A percentile compares a stretch with the other conserved stretches of the same genome.
phyloP scores from a whole-genome alignment of 2,329 filamentous ascomycete species.

The Aspergillus pseudoviridinutans region DNA sequence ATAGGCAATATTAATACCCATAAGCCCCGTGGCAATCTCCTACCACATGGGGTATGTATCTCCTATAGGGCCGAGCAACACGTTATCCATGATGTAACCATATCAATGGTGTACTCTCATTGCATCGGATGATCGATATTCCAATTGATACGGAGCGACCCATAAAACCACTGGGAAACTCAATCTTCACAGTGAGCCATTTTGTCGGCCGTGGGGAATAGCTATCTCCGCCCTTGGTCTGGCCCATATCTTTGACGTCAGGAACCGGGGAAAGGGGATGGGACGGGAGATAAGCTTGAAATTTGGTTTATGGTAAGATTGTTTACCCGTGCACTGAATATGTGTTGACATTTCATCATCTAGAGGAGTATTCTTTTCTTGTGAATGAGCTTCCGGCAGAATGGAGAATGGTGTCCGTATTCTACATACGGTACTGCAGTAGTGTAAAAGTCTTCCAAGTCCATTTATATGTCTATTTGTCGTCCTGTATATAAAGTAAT shows the following conservation, averaged over 20 bases:
- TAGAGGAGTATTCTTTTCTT: too few species aligned
- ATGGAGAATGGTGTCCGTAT: background rate
- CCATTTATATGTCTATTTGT: background rate
- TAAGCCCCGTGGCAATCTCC: background rate
- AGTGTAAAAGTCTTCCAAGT: background rate
- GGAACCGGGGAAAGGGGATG: background rate
- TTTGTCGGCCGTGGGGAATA: background rate
- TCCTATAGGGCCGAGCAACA: background rate
- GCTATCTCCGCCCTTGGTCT: background rate
- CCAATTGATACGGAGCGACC: background rate
- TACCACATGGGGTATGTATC: background rate
- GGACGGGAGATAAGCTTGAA: background rate
- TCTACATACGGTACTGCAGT: background rate
- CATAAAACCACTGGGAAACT: background rate
- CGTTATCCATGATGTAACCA: background rate
- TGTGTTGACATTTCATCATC: too few species aligned
- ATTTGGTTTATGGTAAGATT: background rate
- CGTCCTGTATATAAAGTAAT: background rate
- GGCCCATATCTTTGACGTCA: background rate
- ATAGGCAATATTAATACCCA: background rate
- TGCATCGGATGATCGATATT: background rate
- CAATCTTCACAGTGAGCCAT: background rate
- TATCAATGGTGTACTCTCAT: background rate
- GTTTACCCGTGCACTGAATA: too few species aligned
- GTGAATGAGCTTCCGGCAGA: too few species aligned